Base-by-base conservation (phyloP, 2,329 filamentous ascomycete genomes). In the Aspergillus niger region DNA sequence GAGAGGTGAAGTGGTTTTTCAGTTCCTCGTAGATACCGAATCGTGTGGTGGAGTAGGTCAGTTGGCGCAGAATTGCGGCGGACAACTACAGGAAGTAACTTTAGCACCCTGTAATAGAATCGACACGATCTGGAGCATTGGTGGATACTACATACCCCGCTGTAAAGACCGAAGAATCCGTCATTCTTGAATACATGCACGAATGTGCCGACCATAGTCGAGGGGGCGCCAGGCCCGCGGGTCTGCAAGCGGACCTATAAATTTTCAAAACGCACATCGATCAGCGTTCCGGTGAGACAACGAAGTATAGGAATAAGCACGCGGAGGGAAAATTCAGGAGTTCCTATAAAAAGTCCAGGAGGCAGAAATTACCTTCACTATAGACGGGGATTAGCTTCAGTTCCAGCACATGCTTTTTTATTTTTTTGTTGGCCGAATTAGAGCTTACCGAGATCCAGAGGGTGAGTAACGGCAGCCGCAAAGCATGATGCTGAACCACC, bases 1-100 rank as follows among this genome's bases (percentile, higher is more conserved):
- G 75, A 3, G 83, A 80, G 39, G 86, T 85, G 72, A 89, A 83
- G 55, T 84, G 85, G 24, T 85, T 80, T 80, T 99, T 99, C 61
- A 98, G 83, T 68, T 96, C 88, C 79, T 98, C 95, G 82, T 99
- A 99, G 65, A 97, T 88, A 65, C 92, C 95, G 80, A 99, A 99
- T 52, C 95, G 91, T 39, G 92, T 95, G 54, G 95, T 99, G 61
- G 91, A 95, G 82, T 99, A 99, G 61, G 95, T 98, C 68, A 93
- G 85, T 81, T 98, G 95, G 66, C 95, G 93, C 60, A 98, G 85
- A 52, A 98, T 86, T 59, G 93, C 95, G 67, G 95, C 95, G 2
- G 93, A 96, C 61, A 98, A 87, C 80, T 88, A 69, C 55, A 67
- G 5, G 11, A 36, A 36, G 4, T 36, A 11, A 36, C 32, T 5